Conservation (phyloP, 2,329 filamentous ascomycete genomes). For the Epichloe brachyelytri region DNA sequence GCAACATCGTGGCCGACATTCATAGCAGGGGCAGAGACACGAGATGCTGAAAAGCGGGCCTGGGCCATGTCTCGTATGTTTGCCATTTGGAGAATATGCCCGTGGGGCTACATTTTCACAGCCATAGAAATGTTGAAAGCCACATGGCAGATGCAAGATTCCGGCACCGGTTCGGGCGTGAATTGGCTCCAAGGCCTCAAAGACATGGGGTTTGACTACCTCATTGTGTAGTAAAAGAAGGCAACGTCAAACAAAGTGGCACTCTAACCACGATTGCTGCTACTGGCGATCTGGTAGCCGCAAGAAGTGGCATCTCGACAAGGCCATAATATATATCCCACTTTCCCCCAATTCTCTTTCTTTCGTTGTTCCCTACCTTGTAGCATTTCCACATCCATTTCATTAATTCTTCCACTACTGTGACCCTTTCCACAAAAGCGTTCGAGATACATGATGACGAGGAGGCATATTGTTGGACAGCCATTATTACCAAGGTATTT, state of each 20-base stretch:
- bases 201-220: slow-evolving; percentile 29
- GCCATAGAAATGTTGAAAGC: slow-evolving; percentile 35
- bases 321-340: no score
- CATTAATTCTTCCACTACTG: not conserved
- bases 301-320: no score
- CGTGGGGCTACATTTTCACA: slow-evolving; percentile 38
- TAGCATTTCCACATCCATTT: no score
- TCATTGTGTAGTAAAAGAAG: slow-evolving; percentile 27
- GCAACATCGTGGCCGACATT: slow-evolving; percentile 48
- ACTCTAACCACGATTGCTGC: not conserved
- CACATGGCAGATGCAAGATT: slow-evolving; percentile 33
- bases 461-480: not conserved
- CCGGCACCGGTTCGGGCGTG: slow-evolving; percentile 11
- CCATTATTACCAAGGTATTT: not conserved
- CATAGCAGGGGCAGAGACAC: slow-evolving; percentile 42
- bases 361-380: no score
- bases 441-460: not conserved
- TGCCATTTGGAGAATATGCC: slow-evolving; percentile 30
- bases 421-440: not conserved
- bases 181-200: slow-evolving; percentile 32
- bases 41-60: slow-evolving; percentile 29
- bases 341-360: not conserved
- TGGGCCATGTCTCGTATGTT: slow-evolving; percentile 39
- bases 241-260: not conserved
- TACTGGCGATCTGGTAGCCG: no score